These are phyloP conservation scores for Salix arbutifolia DNA, from an alignment of 345 rosid genomes.

Conservation along the genomic window DNA sequence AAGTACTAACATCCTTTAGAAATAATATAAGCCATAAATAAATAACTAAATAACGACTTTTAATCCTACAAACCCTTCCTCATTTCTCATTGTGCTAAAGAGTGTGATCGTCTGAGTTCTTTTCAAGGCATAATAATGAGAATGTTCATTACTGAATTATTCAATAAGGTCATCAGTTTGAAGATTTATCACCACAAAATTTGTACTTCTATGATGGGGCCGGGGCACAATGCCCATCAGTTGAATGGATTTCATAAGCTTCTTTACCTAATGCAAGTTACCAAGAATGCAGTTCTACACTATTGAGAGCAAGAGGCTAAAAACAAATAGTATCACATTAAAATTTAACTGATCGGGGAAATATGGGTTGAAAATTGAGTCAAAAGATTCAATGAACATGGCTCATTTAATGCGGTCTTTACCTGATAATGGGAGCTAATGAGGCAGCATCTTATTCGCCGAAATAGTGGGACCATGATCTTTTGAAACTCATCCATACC, in stretches of 20 bases:
- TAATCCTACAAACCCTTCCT: too few species aligned
- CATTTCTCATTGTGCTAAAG: too few species aligned
- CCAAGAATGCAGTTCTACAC: background rate
- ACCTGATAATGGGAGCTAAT: slow-evolving; percentile 84
- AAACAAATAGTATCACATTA: background rate
- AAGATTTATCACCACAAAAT: background rate
- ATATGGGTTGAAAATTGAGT: background rate
- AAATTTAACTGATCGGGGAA: background rate
- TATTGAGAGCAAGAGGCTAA: background rate
- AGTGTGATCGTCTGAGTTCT: too few species aligned
- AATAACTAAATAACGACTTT: too few species aligned
- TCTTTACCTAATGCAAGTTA: slow-evolving; percentile 3
- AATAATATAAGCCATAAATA: too few species aligned
- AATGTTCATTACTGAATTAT: too few species aligned
- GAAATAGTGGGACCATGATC: slow-evolving; percentile 57
- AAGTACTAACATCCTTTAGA: too few species aligned
- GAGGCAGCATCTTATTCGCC: slow-evolving; percentile 60
- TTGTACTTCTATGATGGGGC: background rate
- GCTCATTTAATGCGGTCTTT: background rate
- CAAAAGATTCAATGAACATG: background rate
- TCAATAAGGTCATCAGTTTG: background rate
- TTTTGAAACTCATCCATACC: slow-evolving; percentile 55
- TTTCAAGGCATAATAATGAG: too few species aligned
- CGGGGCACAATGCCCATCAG: background rate
- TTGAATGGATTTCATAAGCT: background rate